These are phyloP conservation scores for Elymus sibiricus DNA, from an alignment of 176 grass and related monocot genomes.

Conservation along the genomic window DNA sequence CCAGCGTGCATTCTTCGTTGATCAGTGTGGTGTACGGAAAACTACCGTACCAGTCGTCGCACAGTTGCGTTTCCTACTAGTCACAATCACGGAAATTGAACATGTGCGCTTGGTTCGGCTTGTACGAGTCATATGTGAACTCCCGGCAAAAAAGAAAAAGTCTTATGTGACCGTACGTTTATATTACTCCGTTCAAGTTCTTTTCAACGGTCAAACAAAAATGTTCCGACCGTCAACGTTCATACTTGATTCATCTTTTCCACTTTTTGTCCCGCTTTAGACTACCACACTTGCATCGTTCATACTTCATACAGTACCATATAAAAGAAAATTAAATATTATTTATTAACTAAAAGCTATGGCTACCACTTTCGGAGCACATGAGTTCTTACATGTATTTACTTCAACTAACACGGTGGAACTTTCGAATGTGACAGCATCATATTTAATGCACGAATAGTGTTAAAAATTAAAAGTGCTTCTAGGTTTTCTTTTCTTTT, in stretches of 20 bases:
- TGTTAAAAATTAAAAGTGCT: too few species aligned
- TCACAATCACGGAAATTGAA: not conserved
- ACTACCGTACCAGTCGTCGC: not conserved
- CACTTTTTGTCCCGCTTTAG: not conserved
- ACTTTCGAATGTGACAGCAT: too few species aligned
- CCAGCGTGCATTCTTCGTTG: not conserved
- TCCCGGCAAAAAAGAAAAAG: too few species aligned
- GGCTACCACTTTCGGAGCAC: too few species aligned
- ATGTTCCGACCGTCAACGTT: not conserved
- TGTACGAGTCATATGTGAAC: too few species aligned
- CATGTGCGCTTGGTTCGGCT: conserved; percentile 25
- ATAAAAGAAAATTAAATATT: too few species aligned
- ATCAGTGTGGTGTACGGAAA: not conserved
- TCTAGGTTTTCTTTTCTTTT: too few species aligned
- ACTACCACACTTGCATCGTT: not conserved
- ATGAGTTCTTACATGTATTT: too few species aligned
- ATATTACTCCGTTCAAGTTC: not conserved
- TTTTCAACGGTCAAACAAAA: not conserved
- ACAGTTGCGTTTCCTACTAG: not conserved
- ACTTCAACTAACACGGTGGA: too few species aligned
- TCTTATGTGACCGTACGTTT: not conserved
- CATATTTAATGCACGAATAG: too few species aligned
- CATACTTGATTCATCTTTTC: conserved; percentile 1
- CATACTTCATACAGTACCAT: not conserved
- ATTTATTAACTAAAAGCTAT: too few species aligned